phyloP scores from a whole-genome alignment of 257 asterid species.

The Thymus quinquecostatus region DNA sequence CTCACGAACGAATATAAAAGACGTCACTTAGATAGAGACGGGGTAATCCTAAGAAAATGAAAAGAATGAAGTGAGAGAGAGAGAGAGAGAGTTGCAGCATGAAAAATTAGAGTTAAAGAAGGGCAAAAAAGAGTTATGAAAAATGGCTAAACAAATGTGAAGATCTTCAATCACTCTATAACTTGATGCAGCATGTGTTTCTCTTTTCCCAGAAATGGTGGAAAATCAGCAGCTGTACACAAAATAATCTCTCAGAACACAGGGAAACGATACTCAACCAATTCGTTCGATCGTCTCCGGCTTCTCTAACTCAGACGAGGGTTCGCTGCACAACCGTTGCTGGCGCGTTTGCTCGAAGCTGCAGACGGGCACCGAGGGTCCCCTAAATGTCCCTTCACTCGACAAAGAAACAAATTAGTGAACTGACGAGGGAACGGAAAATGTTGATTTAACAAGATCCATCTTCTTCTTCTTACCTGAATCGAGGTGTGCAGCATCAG shows the following conservation, averaged over 20 bases:
- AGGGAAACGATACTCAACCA: slow-evolving; percentile 20
- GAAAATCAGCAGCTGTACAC: slow-evolving; percentile 35
- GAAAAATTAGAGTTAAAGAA: neutral
- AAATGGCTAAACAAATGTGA: slow-evolving; percentile 21
- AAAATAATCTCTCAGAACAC: slow-evolving; percentile 21
- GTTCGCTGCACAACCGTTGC: slow-evolving; percentile 12
- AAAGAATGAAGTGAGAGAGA: too few relatives aligned
- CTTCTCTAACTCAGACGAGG: neutral
- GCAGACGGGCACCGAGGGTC: neutral
- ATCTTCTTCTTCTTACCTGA: slow-evolving; percentile 21
- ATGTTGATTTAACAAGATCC: neutral
- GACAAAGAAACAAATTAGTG: neutral
- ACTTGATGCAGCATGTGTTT: slow-evolving; percentile 25
- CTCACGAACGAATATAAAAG: too few relatives aligned
- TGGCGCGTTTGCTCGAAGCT: slow-evolving; percentile 1
- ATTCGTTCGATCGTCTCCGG: slow-evolving; percentile 21
- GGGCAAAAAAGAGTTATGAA: neutral
- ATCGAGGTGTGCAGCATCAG: slow-evolving; percentile 28
- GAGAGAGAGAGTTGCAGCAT: neutral
- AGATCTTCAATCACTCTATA: slow-evolving; percentile 25
- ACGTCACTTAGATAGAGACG: too few relatives aligned
- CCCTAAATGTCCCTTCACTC: slow-evolving; percentile 4
- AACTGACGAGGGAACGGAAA: neutral
- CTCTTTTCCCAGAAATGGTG: neutral
- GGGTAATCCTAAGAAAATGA: too few relatives aligned